A percentile compares a stretch with the other conserved stretches of the same genome.
phyloP scores from a whole-genome alignment of 768 basidiomycete species.

The Rhodotorula graminis region DNA sequence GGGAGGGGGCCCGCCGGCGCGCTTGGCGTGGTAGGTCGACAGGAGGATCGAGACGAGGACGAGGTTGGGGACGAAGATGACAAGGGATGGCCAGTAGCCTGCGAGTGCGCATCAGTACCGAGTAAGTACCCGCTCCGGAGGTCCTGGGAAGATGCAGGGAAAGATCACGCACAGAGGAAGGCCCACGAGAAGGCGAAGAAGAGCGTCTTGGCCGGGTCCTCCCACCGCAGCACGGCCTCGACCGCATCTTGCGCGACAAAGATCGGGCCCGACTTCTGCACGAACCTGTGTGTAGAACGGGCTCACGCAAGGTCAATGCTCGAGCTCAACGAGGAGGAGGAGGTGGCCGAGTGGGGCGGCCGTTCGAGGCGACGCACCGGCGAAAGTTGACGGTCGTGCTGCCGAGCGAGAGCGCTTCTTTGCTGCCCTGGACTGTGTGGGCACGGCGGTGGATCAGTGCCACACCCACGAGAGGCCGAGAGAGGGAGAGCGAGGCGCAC shows the following conservation, averaged over 20 bases:
- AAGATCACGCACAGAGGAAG: constrained; percentile 31
- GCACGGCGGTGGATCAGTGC: not conserved
- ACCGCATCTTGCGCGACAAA: constrained; percentile 40
- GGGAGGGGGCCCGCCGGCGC: not conserved
- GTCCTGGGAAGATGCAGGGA: too few relatives aligned
- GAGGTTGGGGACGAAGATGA: constrained; percentile 29
- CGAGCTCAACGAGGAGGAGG: not conserved
- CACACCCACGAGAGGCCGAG: not conserved
- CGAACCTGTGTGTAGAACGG: constrained; percentile 23
- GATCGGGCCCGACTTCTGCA: constrained; percentile 42
- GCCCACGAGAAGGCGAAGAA: constrained; percentile 38
- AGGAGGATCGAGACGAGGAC: constrained; percentile 26
- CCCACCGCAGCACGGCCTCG: constrained; percentile 41
- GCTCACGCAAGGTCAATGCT: not conserved
- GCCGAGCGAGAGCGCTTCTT: constrained; percentile 35
- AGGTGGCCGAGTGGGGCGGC: constrained; percentile 9
- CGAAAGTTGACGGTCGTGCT: constrained; percentile 40
- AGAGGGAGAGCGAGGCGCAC: not conserved
- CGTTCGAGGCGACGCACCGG: constrained; percentile 8
- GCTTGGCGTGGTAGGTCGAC: constrained; percentile 14
- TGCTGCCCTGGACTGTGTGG: constrained; percentile 27
- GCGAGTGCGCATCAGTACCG: not conserved
- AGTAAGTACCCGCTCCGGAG: too few relatives aligned
- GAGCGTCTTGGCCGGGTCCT: constrained; percentile 39
- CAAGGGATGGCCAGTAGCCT: constrained; percentile 30